Evolutionary conservation across 2,329 filamentous ascomycete genomes (phyloP), one percentile per base, ranked within the genome.

Genomic region (Ceratocystiopsis brevicomis): DNA sequence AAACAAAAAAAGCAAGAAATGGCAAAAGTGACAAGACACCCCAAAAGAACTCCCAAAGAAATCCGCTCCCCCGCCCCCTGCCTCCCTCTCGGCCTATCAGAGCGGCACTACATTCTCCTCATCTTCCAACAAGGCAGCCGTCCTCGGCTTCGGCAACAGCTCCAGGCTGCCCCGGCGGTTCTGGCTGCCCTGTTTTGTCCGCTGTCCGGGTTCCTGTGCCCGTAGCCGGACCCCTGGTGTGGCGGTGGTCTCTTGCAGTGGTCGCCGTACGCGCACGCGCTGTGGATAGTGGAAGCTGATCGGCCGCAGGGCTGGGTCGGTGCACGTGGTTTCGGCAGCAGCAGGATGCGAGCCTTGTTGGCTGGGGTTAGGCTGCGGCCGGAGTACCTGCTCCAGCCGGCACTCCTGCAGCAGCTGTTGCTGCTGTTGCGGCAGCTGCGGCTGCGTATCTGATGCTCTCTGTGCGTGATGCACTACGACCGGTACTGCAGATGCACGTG

Each of bases 201-300:
- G 16, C 25, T 34, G 37, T 3, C 35, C 33, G 14, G 6, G 18
- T 16, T 5, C 16, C 9, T 21, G 14, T 10, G 25, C n/a, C 25
- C 38, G 21, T 38, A 25, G 42, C 21, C n/a, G 14, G 25, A 17
- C 19, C 14, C 32, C 34, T 37, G 15, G 9, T 17, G 30, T 40
- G 30, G 12, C 35, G n/a, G 41, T 39, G n/a, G 41, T 39, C 13
- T 45, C 35, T 38, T 30, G 39, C 35, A 41, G 37, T 15, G 38
- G 44, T 37, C 37, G 45, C 19, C 33, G 46, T 32, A 47, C 45
- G 38, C 52, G 52, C 45, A 50, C 39, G 14, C 54, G 51, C 41
- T 53, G 53, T 9, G 53, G 56, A 39, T 56, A 57, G 48, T 58
- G 55, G 48, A 56, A 57, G 42, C 53, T 54, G 18, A 53, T 50